These are phyloP conservation scores for Amyloporia xantha DNA, from an alignment of 768 basidiomycete species.

Conservation along the genomic window DNA sequence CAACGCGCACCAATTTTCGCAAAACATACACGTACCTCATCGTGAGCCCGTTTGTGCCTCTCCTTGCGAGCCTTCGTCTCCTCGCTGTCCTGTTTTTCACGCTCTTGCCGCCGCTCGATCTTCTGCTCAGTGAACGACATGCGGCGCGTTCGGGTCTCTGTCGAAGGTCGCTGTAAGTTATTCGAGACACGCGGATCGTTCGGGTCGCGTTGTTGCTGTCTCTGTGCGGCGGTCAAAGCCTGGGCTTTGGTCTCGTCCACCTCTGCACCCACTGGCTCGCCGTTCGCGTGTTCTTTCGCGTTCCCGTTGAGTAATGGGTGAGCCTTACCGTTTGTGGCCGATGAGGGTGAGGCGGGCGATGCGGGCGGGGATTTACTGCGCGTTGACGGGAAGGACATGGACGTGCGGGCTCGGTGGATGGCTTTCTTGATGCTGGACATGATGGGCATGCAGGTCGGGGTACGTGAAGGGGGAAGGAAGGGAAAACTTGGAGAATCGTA, in stretches of 20 bases:
- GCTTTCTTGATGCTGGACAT: slow-evolving; percentile 5
- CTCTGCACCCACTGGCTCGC: neutral
- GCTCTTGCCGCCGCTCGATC: slow-evolving; percentile 16
- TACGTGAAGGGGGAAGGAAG: neutral
- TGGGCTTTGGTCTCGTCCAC: slow-evolving; percentile 10
- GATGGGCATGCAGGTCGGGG: neutral
- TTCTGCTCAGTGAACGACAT: slow-evolving; percentile 21
- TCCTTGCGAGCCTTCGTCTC: slow-evolving; percentile 12
- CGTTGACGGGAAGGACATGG: neutral
- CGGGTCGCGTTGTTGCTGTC: slow-evolving; percentile 5
- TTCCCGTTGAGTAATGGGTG: slow-evolving; percentile 12
- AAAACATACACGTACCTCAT: slow-evolving; percentile 11
- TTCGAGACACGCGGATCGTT: neutral
- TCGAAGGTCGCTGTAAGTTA: slow-evolving; percentile 5
- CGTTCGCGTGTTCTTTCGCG: slow-evolving; percentile 1
- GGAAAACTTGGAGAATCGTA: neutral
- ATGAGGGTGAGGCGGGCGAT: neutral
- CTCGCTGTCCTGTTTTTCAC: slow-evolving; percentile 17
- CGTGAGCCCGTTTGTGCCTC: slow-evolving; percentile 10
- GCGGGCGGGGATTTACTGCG: neutral
- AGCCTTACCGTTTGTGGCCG: slow-evolving; percentile 6
- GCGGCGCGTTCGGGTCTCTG: neutral
- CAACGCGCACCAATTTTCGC: neutral
- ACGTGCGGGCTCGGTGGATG: slow-evolving; percentile 1
- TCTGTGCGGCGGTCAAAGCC: slow-evolving; percentile 4